Conservation (phyloP, 2,329 filamentous ascomycete species). For the Colletotrichum magnum region DNA sequence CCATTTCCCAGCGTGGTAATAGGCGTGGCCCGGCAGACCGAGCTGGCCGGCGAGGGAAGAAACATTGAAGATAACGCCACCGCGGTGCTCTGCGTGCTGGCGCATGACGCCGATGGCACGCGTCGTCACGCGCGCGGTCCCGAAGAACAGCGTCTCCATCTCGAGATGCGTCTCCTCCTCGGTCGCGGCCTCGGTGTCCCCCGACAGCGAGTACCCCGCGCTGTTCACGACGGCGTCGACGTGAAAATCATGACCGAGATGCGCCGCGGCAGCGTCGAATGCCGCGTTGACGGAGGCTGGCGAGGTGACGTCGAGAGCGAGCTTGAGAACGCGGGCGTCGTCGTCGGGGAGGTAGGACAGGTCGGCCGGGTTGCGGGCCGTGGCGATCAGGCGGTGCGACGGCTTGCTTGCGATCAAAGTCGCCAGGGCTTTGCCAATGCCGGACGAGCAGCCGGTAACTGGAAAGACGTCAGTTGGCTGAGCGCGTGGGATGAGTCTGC, state of each 20-base stretch:
- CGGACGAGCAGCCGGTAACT: constrained; percentile 66
- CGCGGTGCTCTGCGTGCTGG: constrained; percentile 43
- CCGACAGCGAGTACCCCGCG: constrained; percentile 48
- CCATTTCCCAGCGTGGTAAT: constrained; percentile 45
- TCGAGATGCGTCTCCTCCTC: constrained; percentile 46
- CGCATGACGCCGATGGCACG: constrained; percentile 55
- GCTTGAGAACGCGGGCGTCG: constrained; percentile 57
- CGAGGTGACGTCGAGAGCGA: constrained; percentile 64
- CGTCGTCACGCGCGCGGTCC: constrained; percentile 55
- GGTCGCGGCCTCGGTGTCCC: constrained; percentile 48
- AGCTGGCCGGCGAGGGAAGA: constrained; percentile 42
- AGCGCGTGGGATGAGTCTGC: not conserved
- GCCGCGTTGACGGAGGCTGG: constrained; percentile 52
- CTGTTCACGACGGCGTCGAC: constrained; percentile 53
- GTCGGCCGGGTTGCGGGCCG: constrained; percentile 59
- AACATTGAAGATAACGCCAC: constrained; percentile 46
- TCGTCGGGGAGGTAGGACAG: constrained; percentile 56
- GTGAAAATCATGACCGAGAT: constrained; percentile 49
- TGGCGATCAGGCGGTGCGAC: constrained; percentile 60
- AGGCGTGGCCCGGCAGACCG: constrained; percentile 43
- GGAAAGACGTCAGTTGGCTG: constrained; percentile 33
- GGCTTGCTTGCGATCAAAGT: constrained; percentile 52
- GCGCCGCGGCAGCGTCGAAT: constrained; percentile 47
- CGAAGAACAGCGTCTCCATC: constrained; percentile 61
- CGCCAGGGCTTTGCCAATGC: constrained; percentile 60